Percentiles rank a stretch among this genome's conserved stretches.
phyloP scores from a whole-genome alignment of 2,329 filamentous ascomycete genomes.

The Beauveria scarabaeidicola region DNA sequence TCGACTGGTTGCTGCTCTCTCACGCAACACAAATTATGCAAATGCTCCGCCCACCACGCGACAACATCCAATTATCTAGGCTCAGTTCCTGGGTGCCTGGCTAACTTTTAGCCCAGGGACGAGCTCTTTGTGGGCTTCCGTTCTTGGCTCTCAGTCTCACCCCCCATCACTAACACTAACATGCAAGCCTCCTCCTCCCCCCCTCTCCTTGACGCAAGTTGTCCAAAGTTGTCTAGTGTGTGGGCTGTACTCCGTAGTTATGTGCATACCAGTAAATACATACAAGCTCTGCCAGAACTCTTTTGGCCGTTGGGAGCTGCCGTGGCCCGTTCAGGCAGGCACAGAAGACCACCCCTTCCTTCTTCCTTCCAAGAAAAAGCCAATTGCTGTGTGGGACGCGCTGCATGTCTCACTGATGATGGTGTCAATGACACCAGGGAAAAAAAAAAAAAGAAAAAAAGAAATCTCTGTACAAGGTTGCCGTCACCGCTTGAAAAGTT shows the following conservation, averaged over 20 bases:
- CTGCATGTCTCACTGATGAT: conserved; percentile 1
- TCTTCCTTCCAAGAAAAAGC: neutral
- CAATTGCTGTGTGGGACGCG: neutral
- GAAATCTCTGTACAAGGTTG: neutral
- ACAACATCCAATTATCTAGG: neutral
- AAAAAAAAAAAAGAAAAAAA: neutral
- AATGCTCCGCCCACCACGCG: conserved; percentile 9
- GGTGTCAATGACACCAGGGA: neutral
- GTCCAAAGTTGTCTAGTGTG: neutral
- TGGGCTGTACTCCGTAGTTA: neutral
- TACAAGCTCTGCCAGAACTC: neutral
- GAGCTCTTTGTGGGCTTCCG: neutral
- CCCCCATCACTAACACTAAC: neutral
- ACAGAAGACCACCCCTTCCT: neutral
- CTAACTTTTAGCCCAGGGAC: conserved; percentile 1
- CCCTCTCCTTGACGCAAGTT: neutral
- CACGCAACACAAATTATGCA: neutral
- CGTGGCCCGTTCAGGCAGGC: neutral
- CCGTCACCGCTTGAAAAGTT: neutral
- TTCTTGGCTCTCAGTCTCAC: neutral
- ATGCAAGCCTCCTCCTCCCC: neutral
- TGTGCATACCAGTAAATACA: too few species aligned
- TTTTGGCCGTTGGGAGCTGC: neutral
- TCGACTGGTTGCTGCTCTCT: neutral
- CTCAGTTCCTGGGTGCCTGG: conserved; percentile 1